Evolutionary conservation across 1,139 yeast genomes (phyloP), one percentile per base, ranked within the genome.

Genomic region (Hyphopichia pseudoburtonii): DNA sequence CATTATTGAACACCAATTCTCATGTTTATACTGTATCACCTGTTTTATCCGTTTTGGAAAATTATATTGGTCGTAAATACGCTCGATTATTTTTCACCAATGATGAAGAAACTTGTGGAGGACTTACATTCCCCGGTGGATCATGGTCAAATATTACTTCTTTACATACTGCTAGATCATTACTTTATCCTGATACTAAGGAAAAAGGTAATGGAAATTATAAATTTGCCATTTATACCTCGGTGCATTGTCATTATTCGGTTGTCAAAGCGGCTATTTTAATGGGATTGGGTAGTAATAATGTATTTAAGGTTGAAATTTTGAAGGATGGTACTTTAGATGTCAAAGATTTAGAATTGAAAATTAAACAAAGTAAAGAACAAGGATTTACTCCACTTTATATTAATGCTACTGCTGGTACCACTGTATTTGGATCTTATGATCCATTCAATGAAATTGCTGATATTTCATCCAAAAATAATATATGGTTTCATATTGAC

Each of bases 11-110:
- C 62, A 87, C 96, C 11, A 87, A 87, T 57, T 80, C 90, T 2
- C 95, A 87, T 57, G 95, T 87, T 1, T 86, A 80, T 56, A 86
- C 92, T 0, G 96, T 87, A 1, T 82, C 92, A 4, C 96, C 96
- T 0, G 88, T 86, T 2, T 65, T 87, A 41, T 81, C 92, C 1
- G 73, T 85, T 17, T 76, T 87, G 40, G 96, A 87, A 53, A 82
- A 82, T 56, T 72, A 71, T 41, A 80, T 86, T 28, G 79, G 85
- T 4, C 74, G 70, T 34, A 78, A 80, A 39, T 87, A 87, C 54
- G 95, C 95, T 3, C 57, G 64, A 34, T 47, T 82, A 49, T 86
- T 83, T 61, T 85, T 73, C 49, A 51, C 50, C n/a, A 48, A 57
- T 33, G 54, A 57, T 14, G 73, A 70, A 5, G 61, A 63, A 5